Evolutionary conservation across 2,329 filamentous ascomycete species (phyloP).

Genomic region (Claviceps sp.): DNA sequence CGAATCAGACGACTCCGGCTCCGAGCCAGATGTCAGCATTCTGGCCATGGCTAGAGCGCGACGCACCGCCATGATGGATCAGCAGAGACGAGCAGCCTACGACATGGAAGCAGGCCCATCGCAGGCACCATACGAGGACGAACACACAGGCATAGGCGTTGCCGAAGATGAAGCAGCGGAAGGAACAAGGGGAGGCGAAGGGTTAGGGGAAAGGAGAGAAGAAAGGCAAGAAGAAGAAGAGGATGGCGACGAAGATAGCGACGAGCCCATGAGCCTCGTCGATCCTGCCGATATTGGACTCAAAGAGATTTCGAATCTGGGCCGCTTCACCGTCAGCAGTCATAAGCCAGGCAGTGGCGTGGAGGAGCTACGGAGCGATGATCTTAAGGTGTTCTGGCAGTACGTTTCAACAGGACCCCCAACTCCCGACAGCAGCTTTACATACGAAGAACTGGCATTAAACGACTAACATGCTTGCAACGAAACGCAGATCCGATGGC

Average conservation of each 20-base stretch:
- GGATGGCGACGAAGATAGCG: conserved; percentile 23
- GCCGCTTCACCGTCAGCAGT: conserved; percentile 70
- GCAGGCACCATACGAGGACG: conserved; percentile 19
- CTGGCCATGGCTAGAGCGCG: conserved; percentile 20
- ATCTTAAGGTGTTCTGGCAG: conserved; percentile 68
- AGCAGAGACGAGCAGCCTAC: conserved; percentile 14
- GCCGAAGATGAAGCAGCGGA: conserved; percentile 17
- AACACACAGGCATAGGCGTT: conserved; percentile 16
- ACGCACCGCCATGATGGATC: conserved; percentile 11
- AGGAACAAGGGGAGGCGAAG: conserved; percentile 15
- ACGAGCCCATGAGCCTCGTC: conserved; percentile 31
- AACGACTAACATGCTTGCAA: background rate
- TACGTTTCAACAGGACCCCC: conserved; percentile 23
- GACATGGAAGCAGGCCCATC: conserved; percentile 14
- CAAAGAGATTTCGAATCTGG: conserved; percentile 75
- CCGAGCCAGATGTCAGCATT: conserved; percentile 25
- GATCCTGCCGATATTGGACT: conserved; percentile 41
- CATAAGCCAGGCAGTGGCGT: conserved; percentile 72
- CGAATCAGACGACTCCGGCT: conserved; percentile 22
- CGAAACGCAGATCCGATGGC: conserved; percentile 53
- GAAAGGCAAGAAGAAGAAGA: conserved; percentile 15
- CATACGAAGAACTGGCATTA: background rate
- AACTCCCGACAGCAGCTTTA: background rate
- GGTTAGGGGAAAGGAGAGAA: conserved; percentile 20
- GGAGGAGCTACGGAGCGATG: conserved; percentile 60